A percentile compares a stretch with the other conserved stretches of the same genome.
phyloP scores from a whole-genome alignment of 2,329 filamentous ascomycete species.

The Akanthomyces uredinophilus region DNA sequence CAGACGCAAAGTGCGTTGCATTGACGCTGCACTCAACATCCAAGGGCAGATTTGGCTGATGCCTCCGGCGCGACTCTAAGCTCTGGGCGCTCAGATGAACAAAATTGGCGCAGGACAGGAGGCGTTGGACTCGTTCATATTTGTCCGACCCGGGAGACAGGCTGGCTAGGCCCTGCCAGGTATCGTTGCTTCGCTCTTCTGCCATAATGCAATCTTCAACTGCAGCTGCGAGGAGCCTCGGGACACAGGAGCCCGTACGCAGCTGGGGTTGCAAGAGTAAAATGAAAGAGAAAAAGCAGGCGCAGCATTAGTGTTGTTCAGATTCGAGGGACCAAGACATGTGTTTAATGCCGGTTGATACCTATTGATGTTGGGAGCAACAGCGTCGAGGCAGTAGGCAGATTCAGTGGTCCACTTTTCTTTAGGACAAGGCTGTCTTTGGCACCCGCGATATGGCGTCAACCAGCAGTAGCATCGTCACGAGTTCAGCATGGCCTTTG shows the following conservation, averaged over 20 bases:
- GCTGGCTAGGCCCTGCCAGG: conserved; percentile 17
- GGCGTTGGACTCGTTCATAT: conserved; percentile 18
- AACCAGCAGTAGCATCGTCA: no score
- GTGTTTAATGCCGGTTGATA: no score
- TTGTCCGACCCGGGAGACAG: conserved; percentile 16
- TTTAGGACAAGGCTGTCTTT: no score
- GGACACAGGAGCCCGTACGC: not conserved
- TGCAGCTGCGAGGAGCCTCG: not conserved
- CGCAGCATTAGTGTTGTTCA: no score
- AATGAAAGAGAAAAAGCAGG: no score
- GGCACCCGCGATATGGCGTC: no score
- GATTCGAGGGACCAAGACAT: no score
- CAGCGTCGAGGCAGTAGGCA: no score
- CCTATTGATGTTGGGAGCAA: no score
- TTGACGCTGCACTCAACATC: conserved; percentile 8
- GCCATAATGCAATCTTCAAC: not conserved
- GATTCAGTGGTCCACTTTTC: no score
- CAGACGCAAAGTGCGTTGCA: conserved; percentile 17
- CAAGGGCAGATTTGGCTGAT: not conserved
- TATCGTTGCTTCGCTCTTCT: not conserved
- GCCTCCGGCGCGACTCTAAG: not conserved
- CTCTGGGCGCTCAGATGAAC: conserved; percentile 17
- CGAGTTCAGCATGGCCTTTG: no score
- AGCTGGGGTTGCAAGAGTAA: no score
- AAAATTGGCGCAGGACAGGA: conserved; percentile 19